phyloP scores from a whole-genome alignment of 2,329 filamentous ascomycete species.

The Biscogniauxia marginata region DNA sequence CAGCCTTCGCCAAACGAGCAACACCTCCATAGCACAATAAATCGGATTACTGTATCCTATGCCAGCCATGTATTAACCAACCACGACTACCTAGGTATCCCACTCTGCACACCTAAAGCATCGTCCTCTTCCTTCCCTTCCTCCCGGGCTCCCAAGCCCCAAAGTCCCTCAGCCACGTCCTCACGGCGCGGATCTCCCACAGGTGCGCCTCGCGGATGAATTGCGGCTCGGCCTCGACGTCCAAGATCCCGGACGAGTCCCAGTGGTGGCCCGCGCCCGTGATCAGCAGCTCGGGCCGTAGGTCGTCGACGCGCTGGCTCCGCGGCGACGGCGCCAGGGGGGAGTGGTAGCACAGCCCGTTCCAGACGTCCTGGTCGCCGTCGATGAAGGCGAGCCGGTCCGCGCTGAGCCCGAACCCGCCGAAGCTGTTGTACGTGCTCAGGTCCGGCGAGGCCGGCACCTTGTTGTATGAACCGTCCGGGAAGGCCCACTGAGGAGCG shows the following conservation, averaged over 20 bases:
- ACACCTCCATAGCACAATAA: too few species aligned
- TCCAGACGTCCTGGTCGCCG: slow-evolving; percentile 52
- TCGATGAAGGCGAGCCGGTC: slow-evolving; percentile 51
- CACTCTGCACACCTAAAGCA: too few species aligned
- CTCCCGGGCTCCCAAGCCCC: slow-evolving; percentile 20
- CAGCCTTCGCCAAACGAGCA: too few species aligned
- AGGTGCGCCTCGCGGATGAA: slow-evolving; percentile 50
- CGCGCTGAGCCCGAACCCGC: slow-evolving; percentile 45
- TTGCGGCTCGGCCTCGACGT: slow-evolving; percentile 45
- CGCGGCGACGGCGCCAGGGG: slow-evolving; percentile 35
- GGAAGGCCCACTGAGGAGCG: slow-evolving; percentile 45
- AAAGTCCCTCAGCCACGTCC: slow-evolving; percentile 40
- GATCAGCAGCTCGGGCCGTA: slow-evolving; percentile 50
- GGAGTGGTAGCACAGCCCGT: slow-evolving; percentile 51
- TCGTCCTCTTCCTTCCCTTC: not conserved
- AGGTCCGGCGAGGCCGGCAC: slow-evolving; percentile 45
- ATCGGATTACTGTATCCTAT: too few species aligned
- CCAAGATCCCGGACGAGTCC: slow-evolving; percentile 42
- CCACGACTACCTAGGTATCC: too few species aligned
- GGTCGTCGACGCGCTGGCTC: slow-evolving; percentile 36
- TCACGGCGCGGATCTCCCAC: slow-evolving; percentile 52
- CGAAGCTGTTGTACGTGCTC: slow-evolving; percentile 43
- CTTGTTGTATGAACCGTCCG: slow-evolving; percentile 42
- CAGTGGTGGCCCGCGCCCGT: slow-evolving; percentile 52
- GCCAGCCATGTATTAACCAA: too few species aligned